phyloP scores from a whole-genome alignment of 768 basidiomycete species.

The Psilocybe sp. region DNA sequence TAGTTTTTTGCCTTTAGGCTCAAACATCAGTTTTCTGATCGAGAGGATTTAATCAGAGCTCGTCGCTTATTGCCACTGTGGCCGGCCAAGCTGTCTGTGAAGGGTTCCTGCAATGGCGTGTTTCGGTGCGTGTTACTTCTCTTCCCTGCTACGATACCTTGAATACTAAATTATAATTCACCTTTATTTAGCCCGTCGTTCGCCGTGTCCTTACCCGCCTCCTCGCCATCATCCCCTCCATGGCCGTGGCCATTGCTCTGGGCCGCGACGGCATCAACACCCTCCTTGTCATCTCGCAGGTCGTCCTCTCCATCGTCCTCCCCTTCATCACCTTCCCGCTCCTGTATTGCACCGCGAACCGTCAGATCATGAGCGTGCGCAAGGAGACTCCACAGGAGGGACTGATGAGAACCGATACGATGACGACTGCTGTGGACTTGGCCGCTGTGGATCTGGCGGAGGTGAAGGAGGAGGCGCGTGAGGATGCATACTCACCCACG shows the following conservation, averaged over 20 bases:
- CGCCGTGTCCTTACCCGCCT: slow-evolving; percentile 83
- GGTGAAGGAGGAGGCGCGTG: too few species aligned
- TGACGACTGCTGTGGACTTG: too few species aligned
- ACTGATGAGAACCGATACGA: too few species aligned
- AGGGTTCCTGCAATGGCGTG: slow-evolving; percentile 84
- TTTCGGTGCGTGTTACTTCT: slow-evolving; percentile 53
- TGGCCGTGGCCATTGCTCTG: slow-evolving; percentile 72
- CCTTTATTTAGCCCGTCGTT: slow-evolving; percentile 64
- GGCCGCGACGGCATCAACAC: slow-evolving; percentile 70
- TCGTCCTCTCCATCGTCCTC: slow-evolving; percentile 76
- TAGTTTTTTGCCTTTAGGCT: slow-evolving; percentile 4
- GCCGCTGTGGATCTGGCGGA: too few species aligned
- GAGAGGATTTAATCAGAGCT: slow-evolving; percentile 48
- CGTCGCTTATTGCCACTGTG: slow-evolving; percentile 85
- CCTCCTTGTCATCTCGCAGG: slow-evolving; percentile 85
- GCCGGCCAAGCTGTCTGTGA: slow-evolving; percentile 90
- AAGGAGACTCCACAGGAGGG: too few species aligned
- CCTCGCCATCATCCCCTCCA: slow-evolving; percentile 79
- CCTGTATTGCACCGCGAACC: slow-evolving; percentile 71
- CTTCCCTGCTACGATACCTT: background rate
- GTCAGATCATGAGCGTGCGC: slow-evolving; percentile 68
- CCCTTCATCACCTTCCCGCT: slow-evolving; percentile 86
- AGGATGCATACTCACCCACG: too few species aligned
- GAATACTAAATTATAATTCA: too few species aligned
- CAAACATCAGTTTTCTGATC: too few species aligned